These are phyloP conservation scores for Pedinophyceae sp. DNA, from an alignment of 139 green algal species.

Conservation along the genomic window DNA sequence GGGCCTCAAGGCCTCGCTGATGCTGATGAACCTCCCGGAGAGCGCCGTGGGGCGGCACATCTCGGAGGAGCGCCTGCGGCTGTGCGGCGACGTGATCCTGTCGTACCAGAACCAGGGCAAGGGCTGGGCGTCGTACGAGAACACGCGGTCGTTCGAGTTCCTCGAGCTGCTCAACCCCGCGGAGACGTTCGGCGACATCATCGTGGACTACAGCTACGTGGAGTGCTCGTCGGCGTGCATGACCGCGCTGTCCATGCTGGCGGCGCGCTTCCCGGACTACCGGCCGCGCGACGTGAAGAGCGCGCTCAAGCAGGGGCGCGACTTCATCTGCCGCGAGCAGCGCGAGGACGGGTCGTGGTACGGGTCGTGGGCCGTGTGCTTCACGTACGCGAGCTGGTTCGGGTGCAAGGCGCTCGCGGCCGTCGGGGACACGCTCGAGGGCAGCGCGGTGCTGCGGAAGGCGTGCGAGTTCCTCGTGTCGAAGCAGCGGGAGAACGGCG, in stretches of 20 bases:
- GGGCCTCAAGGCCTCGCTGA: slow-evolving; percentile 61
- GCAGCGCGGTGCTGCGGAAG: slow-evolving; percentile 24
- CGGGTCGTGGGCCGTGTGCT: slow-evolving; percentile 95
- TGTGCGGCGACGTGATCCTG: slow-evolving; percentile 62
- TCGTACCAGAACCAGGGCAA: slow-evolving; percentile 80
- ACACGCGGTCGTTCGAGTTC: slow-evolving; percentile 66
- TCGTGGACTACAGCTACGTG: slow-evolving; percentile 97
- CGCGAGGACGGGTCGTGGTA: slow-evolving; percentile 89
- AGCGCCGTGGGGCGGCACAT: slow-evolving; percentile 38
- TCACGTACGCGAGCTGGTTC: slow-evolving; percentile 98
- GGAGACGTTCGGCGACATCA: slow-evolving; percentile 98
- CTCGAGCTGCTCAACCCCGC: slow-evolving; percentile 90
- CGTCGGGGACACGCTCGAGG: slow-evolving; percentile 37
- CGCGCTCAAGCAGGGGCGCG: slow-evolving; percentile 18
- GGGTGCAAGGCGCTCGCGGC: slow-evolving; percentile 57
- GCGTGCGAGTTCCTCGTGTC: slow-evolving; percentile 58
- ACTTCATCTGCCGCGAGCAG: slow-evolving; percentile 58
- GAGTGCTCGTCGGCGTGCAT: slow-evolving; percentile 92
- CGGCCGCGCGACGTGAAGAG: slow-evolving; percentile 14
- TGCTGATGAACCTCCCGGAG: slow-evolving; percentile 28
- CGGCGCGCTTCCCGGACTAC: slow-evolving; percentile 23
- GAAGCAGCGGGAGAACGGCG: slow-evolving; percentile 76
- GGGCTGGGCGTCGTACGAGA: slow-evolving; percentile 97
- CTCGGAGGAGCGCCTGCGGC: slow-evolving; percentile 40
- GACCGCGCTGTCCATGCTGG: slow-evolving; percentile 62